Evolutionary conservation across 805 yeast genomes (phyloP).

Genomic region (Teunomyces panamensis): DNA sequence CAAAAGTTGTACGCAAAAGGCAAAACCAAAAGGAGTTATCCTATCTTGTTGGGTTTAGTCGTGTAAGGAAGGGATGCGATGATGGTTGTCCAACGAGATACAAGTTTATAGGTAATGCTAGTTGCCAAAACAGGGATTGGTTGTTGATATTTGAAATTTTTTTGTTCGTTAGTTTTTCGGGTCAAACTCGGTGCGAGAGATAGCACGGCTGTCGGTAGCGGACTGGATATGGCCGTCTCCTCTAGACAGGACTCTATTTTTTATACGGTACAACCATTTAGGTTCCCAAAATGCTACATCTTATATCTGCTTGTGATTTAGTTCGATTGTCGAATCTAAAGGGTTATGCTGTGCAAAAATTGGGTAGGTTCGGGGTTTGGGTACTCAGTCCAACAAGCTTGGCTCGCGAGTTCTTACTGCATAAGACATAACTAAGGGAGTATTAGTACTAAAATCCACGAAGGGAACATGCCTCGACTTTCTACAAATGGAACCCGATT

Average conservation of each 20-base stretch:
- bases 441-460: too few relatives aligned
- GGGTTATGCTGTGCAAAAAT: too few relatives aligned
- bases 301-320: background rate
- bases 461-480: background rate
- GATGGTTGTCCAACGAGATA: background rate
- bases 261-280: background rate
- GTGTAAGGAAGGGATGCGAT: background rate
- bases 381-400: too few relatives aligned
- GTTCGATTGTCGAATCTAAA: background rate
- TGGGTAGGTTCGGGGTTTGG: too few relatives aligned
- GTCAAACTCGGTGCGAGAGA: slow-evolving; percentile 1
- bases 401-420: too few relatives aligned
- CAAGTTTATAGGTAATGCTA: background rate
- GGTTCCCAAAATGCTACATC: background rate
- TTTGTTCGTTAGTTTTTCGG: slow-evolving; percentile 3
- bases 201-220: background rate
- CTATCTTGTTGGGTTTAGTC: background rate
- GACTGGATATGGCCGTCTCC: background rate
- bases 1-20: background rate
- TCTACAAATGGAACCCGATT: background rate
- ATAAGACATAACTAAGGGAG: too few relatives aligned
- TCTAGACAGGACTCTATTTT: background rate
- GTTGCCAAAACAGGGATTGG: slow-evolving; percentile 1
- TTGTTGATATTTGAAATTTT: slow-evolving; percentile 3
- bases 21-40: background rate